phyloP scores from a whole-genome alignment of 345 rosid genomes.

The Lumnitzera littorea region DNA sequence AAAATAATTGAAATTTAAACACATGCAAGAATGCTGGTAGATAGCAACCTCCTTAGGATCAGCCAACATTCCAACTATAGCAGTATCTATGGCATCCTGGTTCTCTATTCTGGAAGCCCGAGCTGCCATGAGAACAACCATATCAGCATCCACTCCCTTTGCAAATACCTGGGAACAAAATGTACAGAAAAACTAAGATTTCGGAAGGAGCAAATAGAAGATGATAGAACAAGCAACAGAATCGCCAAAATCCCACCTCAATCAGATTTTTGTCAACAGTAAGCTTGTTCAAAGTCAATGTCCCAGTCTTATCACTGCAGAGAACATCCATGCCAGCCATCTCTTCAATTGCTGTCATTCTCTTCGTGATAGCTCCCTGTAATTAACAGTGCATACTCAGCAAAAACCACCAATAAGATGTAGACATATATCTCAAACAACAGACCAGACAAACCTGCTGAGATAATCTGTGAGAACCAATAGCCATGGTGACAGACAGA shows the following conservation, averaged over 20 bases:
- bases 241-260: slow-evolving; percentile 53
- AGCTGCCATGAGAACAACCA: slow-evolving; percentile 94
- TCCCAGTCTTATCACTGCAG: slow-evolving; percentile 98
- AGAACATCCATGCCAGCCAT: slow-evolving; percentile 99
- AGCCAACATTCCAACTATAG: slow-evolving; percentile 93
- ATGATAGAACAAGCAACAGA: neutral
- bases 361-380: slow-evolving; percentile 98
- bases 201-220: slow-evolving; percentile 4
- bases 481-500: slow-evolving; percentile 97
- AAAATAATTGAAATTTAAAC: neutral
- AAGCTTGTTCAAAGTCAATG: slow-evolving; percentile 91
- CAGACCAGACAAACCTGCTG: slow-evolving; percentile 59
- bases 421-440: slow-evolving; percentile 5
- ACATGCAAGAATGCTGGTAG: neutral
- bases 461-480: slow-evolving; percentile 90
- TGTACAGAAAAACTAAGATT: slow-evolving; percentile 12
- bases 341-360: slow-evolving; percentile 99
- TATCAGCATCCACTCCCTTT: slow-evolving; percentile 84
- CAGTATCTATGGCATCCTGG: slow-evolving; percentile 96
- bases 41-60: slow-evolving; percentile 88
- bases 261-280: slow-evolving; percentile 90
- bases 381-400: slow-evolving; percentile 7
- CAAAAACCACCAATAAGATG: slow-evolving; percentile 1
- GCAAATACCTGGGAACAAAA: slow-evolving; percentile 58
- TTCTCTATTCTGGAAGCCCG: slow-evolving; percentile 88